phyloP scores from a whole-genome alignment of 2,329 filamentous ascomycete species.

The Bimuria novae-zelandiae region DNA sequence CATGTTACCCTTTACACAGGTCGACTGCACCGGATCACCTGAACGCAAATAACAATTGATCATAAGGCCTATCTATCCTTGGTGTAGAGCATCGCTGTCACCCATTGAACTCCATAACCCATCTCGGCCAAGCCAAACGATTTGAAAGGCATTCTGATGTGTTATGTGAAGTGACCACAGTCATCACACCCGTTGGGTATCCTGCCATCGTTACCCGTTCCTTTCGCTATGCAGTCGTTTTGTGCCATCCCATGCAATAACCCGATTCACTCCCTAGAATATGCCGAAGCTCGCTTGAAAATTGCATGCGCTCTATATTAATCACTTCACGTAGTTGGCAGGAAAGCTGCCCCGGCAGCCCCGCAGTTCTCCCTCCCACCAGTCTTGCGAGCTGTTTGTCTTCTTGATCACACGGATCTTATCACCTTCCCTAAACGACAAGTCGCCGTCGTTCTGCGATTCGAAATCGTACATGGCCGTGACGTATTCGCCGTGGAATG shows the following conservation, averaged over 20 bases:
- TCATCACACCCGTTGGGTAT: neutral
- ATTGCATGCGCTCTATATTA: neutral
- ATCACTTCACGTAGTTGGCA: conserved; percentile 74
- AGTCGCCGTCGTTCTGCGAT: conserved; percentile 70
- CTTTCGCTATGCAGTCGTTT: conserved; percentile 8
- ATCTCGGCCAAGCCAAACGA: neutral
- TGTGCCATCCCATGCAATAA: conserved; percentile 11
- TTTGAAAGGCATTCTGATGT: neutral
- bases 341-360: conserved; percentile 75
- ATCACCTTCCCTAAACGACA: conserved; percentile 77
- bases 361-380: conserved; percentile 81
- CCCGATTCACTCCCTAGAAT: neutral
- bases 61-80: neutral
- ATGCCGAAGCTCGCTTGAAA: conserved; percentile 11
- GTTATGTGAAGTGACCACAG: neutral
- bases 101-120: neutral
- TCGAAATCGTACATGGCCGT: conserved; percentile 77
- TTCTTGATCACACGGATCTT: conserved; percentile 77
- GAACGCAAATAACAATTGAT: neutral
- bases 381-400: conserved; percentile 80
- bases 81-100: neutral
- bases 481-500: conserved; percentile 61
- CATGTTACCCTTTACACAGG: too few species aligned
- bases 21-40: too few species aligned
- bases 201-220: conserved; percentile 1